phyloP scores from a whole-genome alignment of 371 early-diverging fungal species.

The Syncephalastrum racemosum region DNA sequence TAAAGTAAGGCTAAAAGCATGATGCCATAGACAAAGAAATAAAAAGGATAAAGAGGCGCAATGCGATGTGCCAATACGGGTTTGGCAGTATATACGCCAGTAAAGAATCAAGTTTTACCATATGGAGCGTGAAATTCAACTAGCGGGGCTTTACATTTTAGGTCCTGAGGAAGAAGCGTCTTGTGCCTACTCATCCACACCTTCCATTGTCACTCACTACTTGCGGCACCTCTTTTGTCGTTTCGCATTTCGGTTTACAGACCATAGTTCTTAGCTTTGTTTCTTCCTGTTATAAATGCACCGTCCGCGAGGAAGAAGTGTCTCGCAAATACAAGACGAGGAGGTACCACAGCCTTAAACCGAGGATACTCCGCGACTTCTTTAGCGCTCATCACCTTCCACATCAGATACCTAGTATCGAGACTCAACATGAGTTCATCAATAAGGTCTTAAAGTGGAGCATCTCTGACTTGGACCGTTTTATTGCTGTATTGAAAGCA shows the following conservation, averaged over 20 bases:
- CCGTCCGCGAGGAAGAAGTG: constrained; percentile 18
- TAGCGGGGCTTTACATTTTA: background rate
- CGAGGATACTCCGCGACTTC: constrained; percentile 3
- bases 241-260: background rate
- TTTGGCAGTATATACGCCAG: too few relatives aligned
- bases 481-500: constrained; percentile 32
- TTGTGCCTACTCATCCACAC: constrained; percentile 4
- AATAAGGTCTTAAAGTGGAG: constrained; percentile 45
- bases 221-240: background rate
- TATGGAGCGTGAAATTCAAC: too few relatives aligned
- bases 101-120: too few relatives aligned
- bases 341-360: constrained; percentile 11
- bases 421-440: constrained; percentile 38
- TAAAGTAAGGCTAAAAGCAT: too few relatives aligned
- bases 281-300: constrained; percentile 6
- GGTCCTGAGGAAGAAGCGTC: background rate
- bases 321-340: constrained; percentile 21
- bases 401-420: constrained; percentile 32
- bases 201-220: constrained; percentile 2
- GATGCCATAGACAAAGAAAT: constrained; percentile 5
- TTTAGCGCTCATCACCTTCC: background rate
- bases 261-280: background rate
- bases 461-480: constrained; percentile 41
- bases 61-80: too few relatives aligned
- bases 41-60: background rate